phyloP scores from a whole-genome alignment of 2,329 filamentous ascomycete species.

The Colletotrichum sp. region DNA sequence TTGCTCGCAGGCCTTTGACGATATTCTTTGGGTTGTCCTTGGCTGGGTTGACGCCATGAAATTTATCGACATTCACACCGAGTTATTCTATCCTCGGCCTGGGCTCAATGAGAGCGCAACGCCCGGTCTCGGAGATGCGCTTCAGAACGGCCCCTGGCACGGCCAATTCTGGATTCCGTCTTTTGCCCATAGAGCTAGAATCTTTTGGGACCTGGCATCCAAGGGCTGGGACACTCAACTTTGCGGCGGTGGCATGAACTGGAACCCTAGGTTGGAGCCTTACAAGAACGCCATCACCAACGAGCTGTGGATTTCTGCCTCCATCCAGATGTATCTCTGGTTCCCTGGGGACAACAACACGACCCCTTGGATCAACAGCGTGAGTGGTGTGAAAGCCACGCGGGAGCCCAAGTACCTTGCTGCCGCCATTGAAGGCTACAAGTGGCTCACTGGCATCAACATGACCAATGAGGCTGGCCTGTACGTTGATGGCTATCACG shows the following conservation, averaged over 20 bases:
- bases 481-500: conserved; percentile 89
- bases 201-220: conserved; percentile 85
- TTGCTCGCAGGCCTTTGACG: conserved; percentile 76
- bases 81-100: conserved; percentile 58
- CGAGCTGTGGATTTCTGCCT: conserved; percentile 85
- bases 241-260: conserved; percentile 88
- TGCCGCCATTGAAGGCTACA: conserved; percentile 78
- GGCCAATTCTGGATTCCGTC: conserved; percentile 75
- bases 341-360: conserved; percentile 81
- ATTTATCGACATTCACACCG: conserved; percentile 74
- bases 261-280: conserved; percentile 79
- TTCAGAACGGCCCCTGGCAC: conserved; percentile 67
- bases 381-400: conserved; percentile 22
- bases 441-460: conserved; percentile 78
- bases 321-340: conserved; percentile 86
- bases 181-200: conserved; percentile 81
- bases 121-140: conserved; percentile 30
- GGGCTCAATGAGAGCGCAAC: conserved; percentile 25
- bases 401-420: conserved; percentile 70
- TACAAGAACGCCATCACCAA: conserved; percentile 99
- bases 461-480: conserved; percentile 81
- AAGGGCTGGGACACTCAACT: conserved; percentile 82
- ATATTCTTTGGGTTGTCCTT: conserved; percentile 94
- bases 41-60: conserved; percentile 86
- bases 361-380: conserved; percentile 63